Evolutionary conservation across 345 rosid species (phyloP).

Genomic region (Aegle marmelos): DNA sequence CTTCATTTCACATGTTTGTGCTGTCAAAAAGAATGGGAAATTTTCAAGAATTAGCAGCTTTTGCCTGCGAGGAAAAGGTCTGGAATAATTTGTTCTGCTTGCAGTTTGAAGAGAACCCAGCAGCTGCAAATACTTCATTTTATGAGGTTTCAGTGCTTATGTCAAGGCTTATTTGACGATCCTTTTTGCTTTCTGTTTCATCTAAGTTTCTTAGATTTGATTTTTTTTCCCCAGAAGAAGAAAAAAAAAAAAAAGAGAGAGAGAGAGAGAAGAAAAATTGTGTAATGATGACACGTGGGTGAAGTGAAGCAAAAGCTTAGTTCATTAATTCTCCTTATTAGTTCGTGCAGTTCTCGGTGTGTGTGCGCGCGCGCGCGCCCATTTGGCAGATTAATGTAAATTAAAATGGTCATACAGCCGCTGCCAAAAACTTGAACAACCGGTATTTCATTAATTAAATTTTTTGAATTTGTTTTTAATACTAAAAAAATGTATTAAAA

Average conservation of each 20-base stretch:
- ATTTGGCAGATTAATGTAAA: too few relatives aligned
- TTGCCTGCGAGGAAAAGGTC: constrained; percentile 1
- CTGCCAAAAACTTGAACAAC: too few relatives aligned
- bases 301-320: neutral
- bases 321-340: neutral
- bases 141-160: neutral
- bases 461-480: too few relatives aligned
- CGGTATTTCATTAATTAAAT: too few relatives aligned
- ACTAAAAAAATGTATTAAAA: too few relatives aligned
- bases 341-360: too few relatives aligned
- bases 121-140: neutral
- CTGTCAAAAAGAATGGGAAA: constrained; percentile 4
- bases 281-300: neutral
- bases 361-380: too few relatives aligned
- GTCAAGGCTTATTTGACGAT: neutral
- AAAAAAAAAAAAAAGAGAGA: too few relatives aligned
- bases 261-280: neutral
- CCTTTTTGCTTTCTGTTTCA: neutral
- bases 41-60: constrained; percentile 9
- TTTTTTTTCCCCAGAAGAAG: too few relatives aligned
- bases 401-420: too few relatives aligned
- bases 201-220: neutral
- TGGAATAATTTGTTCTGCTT: neutral
- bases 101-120: neutral
- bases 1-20: constrained; percentile 16